Base-by-base conservation (phyloP, 1,139 yeast species). In the Sugiyamaella sp. region DNA sequence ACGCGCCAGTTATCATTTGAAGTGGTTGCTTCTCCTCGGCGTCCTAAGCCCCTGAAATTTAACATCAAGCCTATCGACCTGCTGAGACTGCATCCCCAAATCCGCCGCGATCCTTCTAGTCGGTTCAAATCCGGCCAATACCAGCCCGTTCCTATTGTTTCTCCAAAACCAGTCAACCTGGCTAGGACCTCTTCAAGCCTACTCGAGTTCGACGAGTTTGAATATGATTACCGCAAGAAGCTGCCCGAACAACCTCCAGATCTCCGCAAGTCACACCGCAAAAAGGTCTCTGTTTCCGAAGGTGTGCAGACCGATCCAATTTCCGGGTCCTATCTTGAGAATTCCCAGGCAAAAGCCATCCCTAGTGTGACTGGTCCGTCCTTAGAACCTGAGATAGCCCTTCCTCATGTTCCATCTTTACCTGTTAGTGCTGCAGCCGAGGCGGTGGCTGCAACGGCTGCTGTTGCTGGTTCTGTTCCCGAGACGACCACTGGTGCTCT, bases 1-100 rank as follows among this genome's bases (percentile, higher is more conserved):
- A 38, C 46, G 4, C 57, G 60, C 4, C 58, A 60, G 44, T 46
- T 57, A 44, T 62, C 64, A 2, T 62, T 61, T 51, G 65, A 63
- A 29, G 57, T 63, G 14, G 55, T 55, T 12, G 62, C 60, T 16
- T 52, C 60, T 3, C 61, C 63, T 46, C 40, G 57, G 47, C 38
- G 59, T 50, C 38, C 52, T 47, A 55, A 55, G 53, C 52, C 49
- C 49, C 19, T 48, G 49, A 51, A 57, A 52, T 48, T 60, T 43
- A 57, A 49, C 35, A 19, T 60, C 42, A 52, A 43, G 25, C 57
- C 63, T 1, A 27, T 47, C 16, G 55, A 47, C 29, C 46, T 54
- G 16, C 14, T 46, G 12, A 39, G 51, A 21, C 25, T 46, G n/a
- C 46, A 33, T n/a, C 53, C 52, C 10, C 41, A 40, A 14, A 45